A percentile compares a stretch with the other conserved stretches of the same genome.
phyloP scores from a whole-genome alignment of 163 green algal genomes.

The Chlamydomonas reinhardtii region DNA sequence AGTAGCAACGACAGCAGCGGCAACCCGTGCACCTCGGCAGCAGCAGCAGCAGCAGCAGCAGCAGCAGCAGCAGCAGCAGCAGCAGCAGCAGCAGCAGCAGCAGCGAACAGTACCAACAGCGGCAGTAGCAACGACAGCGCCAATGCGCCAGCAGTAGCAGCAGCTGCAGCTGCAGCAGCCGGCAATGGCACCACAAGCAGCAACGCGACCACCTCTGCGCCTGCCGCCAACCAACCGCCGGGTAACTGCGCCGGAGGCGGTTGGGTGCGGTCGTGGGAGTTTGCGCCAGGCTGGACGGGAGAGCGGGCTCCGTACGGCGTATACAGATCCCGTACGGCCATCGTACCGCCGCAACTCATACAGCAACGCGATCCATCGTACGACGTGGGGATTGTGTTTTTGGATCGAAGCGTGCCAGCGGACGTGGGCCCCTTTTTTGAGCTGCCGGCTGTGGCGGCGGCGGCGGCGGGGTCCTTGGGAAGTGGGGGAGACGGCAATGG shows the following conservation, averaged over 20 bases:
- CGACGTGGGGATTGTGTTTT: conserved; percentile 16
- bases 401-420: not conserved
- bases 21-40: not conserved
- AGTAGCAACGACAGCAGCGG: too few species aligned
- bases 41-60: not conserved
- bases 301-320: not conserved
- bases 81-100: not conserved
- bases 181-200: not conserved
- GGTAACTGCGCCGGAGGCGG: not conserved
- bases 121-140: not conserved
- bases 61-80: not conserved
- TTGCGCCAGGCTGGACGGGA: conserved; percentile 39
- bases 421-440: conserved; percentile 20
- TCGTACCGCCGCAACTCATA: conserved; percentile 21
- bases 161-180: too few species aligned
- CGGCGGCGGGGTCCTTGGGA: too few species aligned
- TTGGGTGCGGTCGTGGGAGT: conserved; percentile 21
- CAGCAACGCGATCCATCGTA: conserved; percentile 16
- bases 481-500: not conserved
- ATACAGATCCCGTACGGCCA: not conserved
- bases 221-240: too few species aligned
- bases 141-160: too few species aligned
- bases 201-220: not conserved
- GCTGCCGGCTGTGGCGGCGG: not conserved
- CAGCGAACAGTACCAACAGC: too few species aligned